Evolutionary conservation across 2,329 filamentous ascomycete genomes (phyloP), one percentile per base, ranked within the genome.

Genomic region (Exophiala spinifera): DNA sequence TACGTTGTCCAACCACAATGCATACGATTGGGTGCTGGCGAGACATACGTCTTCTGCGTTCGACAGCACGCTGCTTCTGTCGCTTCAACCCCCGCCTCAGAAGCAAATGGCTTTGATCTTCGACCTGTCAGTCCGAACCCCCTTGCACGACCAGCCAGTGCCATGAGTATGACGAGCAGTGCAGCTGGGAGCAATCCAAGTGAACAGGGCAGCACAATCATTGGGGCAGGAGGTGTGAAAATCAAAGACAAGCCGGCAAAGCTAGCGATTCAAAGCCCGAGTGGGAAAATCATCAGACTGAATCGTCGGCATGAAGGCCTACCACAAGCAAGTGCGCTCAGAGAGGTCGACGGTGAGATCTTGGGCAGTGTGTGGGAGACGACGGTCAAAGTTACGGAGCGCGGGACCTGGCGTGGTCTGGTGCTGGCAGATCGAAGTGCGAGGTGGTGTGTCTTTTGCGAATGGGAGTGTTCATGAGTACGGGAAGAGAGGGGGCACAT

Each of bases 1-100:
- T 99, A 99, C 70, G 89, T 99, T 60, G 89, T 91, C 42, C 94
- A 97, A 68, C 94, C 95, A 1, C 95, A 99, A 71, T 99, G 94
- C 69, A 82, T 87, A 61, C 84, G 86, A 21, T 78, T 99, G 23
- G 91, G 90, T 1, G 79, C 95, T 52, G 96, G 97, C 76, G 97
- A 99, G 69, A 99, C 94, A 0, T 99, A 96, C 67, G 92, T 99
- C 23, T 99, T 99, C 70, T 88, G 88, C 49, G 88, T 99, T 57
- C 88, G 94, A 43, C 94, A 99, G 67, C 91, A 99, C 68, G 89
- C 91, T 0, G 87, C 89, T 0, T 53, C 54, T 7, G 51, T 57
- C 8, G 49, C 53, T 13, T 51, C 59, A 5, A 59, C 56, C 1
- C 52, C 59, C 1, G 53, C 51, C 4, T 53, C 23, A 10, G 61